These are phyloP conservation scores for Sclerotinia minor DNA, from an alignment of 2,329 filamentous ascomycete species.

Conservation along the genomic window DNA sequence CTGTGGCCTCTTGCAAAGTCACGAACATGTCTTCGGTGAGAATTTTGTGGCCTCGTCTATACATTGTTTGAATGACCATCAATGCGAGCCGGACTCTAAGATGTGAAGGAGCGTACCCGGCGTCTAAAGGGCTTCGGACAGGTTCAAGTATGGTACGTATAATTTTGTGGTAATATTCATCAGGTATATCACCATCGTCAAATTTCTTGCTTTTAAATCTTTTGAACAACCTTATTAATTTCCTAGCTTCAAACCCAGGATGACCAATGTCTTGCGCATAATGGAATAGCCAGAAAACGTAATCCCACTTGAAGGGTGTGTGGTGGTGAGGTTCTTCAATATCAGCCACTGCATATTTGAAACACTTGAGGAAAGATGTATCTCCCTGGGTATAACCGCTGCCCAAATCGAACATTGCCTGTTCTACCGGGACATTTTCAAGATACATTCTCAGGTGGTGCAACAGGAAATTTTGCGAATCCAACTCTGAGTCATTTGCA, in stretches of 20 bases:
- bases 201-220: slow-evolving; percentile 6
- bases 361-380: slow-evolving; percentile 17
- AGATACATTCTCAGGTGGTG: slow-evolving; percentile 35
- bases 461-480: slow-evolving; percentile 33
- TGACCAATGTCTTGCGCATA: slow-evolving; percentile 45
- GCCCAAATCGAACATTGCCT: slow-evolving; percentile 43
- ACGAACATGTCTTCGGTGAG: slow-evolving; percentile 42
- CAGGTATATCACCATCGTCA: slow-evolving; percentile 37
- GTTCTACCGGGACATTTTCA: slow-evolving; percentile 39
- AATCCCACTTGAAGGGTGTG: slow-evolving; percentile 39
- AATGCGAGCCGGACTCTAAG: slow-evolving; percentile 42
- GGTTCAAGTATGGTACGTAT: slow-evolving; percentile 43
- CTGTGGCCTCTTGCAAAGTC: slow-evolving; percentile 34
- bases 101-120: slow-evolving; percentile 29
- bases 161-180: slow-evolving; percentile 42
- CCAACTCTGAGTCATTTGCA: slow-evolving; percentile 26
- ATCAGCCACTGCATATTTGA: slow-evolving; percentile 10
- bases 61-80: slow-evolving; percentile 46
- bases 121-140: slow-evolving; percentile 19
- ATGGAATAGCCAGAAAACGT: slow-evolving; percentile 43
- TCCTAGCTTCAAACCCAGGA: slow-evolving; percentile 25
- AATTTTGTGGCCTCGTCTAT: slow-evolving; percentile 45
- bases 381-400: slow-evolving; percentile 11
- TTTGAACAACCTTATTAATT: slow-evolving; percentile 3
- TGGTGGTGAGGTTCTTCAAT: slow-evolving; percentile 34